phyloP scores from a whole-genome alignment of 2,329 filamentous ascomycete genomes.

The Thielaviopsis populi region DNA sequence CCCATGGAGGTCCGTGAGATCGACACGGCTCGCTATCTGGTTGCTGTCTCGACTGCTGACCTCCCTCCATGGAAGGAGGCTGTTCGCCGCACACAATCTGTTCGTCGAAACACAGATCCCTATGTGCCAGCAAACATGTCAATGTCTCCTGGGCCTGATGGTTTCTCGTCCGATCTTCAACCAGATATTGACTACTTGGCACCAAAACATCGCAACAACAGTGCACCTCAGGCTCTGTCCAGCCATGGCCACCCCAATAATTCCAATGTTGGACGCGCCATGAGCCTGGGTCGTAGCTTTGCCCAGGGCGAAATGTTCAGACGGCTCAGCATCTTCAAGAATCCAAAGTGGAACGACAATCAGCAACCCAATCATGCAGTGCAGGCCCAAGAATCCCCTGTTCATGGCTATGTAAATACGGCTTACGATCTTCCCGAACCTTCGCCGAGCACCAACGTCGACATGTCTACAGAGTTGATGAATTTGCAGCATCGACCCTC shows the following conservation, averaged over 20 bases:
- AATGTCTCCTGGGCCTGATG: not conserved
- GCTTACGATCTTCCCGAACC: not conserved
- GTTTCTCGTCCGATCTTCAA: conserved; percentile 29
- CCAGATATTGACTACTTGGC: conserved; percentile 43
- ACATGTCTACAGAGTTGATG: not conserved
- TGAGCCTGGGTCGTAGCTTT: conserved; percentile 16
- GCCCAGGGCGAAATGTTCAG: conserved; percentile 15
- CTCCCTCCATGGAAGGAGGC: conserved; percentile 34
- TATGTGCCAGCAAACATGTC: conserved; percentile 4
- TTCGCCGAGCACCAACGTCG: not conserved
- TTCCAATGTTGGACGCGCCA: conserved; percentile 12
- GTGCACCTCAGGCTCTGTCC: conserved; percentile 9
- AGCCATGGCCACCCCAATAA: conserved; percentile 4
- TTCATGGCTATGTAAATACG: not conserved
- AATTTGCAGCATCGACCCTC: conserved; percentile 7
- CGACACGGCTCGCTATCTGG: conserved; percentile 41
- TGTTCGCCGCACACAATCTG: conserved; percentile 19
- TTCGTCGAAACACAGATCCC: conserved; percentile 17
- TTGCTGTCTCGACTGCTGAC: conserved; percentile 30
- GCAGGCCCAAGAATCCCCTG: not conserved
- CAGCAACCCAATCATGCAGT: not conserved
- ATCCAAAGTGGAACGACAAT: conserved; percentile 6
- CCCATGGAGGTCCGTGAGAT: conserved; percentile 47
- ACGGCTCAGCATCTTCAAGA: conserved; percentile 14
- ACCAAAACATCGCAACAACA: conserved; percentile 24